Evolutionary conservation across 106 monocot species (phyloP).

Genomic region (Cymbidium sinense): DNA sequence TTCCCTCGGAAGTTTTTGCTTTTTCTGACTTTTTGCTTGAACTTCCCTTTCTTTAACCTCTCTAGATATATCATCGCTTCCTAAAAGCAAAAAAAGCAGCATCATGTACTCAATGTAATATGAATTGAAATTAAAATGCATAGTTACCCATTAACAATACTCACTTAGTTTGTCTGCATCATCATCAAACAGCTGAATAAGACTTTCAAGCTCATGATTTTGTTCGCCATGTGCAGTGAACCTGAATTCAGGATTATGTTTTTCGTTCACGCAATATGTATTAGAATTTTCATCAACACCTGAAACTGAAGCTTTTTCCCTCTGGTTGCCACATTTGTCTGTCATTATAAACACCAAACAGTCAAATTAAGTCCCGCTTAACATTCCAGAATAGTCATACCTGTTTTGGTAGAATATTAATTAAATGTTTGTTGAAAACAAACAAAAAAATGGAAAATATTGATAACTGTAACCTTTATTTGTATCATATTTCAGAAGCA

Average conservation of each 20-base stretch:
- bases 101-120: not conserved
- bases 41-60: constrained; percentile 23
- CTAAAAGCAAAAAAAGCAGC: constrained; percentile 16
- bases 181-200: constrained; percentile 25
- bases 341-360: constrained; percentile 4
- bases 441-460: no score
- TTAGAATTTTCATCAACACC: not conserved
- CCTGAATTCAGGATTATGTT: not conserved
- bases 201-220: constrained; percentile 20
- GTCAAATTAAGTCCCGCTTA: not conserved
- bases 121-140: not conserved
- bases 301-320: constrained; percentile 20
- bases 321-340: not conserved
- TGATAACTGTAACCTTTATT: constrained; percentile 30
- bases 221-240: constrained; percentile 2
- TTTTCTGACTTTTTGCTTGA: constrained; percentile 8
- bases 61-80: constrained; percentile 15
- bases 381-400: not conserved
- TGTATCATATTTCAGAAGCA: constrained; percentile 14
- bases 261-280: not conserved
- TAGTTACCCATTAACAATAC: not conserved
- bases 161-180: constrained; percentile 32
- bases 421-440: no score
- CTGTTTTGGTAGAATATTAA: no score
- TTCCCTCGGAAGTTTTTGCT: constrained; percentile 9